Conservation (phyloP, 2,329 filamentous ascomycete species). For the Akanthomyces dipterigenus region DNA sequence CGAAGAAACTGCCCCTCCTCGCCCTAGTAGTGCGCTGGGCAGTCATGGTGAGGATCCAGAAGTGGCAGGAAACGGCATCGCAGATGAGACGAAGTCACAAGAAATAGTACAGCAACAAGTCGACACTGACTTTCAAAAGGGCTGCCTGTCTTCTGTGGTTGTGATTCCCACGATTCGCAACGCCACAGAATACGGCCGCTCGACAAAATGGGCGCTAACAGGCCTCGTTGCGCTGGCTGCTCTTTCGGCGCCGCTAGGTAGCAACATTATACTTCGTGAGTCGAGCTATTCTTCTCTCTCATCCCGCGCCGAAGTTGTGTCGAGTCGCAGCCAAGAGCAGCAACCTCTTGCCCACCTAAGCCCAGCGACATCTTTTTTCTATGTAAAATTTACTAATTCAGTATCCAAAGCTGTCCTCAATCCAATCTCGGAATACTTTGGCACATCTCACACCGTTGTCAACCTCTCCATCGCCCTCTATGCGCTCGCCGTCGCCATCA, state of each 20-base stretch:
- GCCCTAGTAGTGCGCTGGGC: neutral
- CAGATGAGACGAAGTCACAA: neutral
- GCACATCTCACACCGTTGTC: constrained; percentile 57
- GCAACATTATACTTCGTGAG: neutral
- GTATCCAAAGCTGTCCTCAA: constrained; percentile 54
- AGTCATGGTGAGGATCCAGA: neutral
- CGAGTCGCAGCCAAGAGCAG: neutral
- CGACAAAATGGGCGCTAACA: neutral
- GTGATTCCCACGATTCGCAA: neutral
- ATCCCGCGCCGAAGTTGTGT: neutral
- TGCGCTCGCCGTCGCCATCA: constrained; percentile 78
- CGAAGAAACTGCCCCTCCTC: neutral
- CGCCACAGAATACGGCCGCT: neutral
- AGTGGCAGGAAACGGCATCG: neutral
- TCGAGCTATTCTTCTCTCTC: neutral
- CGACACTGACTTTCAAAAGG: neutral
- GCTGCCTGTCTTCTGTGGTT: neutral
- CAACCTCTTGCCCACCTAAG: no score
- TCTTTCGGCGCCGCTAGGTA: neutral
- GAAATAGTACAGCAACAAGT: neutral
- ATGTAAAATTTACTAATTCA: neutral
- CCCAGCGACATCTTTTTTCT: no score
- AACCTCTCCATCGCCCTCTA: constrained; percentile 75
- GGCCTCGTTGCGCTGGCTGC: neutral
- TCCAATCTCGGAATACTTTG: constrained; percentile 54